Evolutionary conservation across 352 stramenopile genomes (phyloP).

Genomic region (Globisporangium paddicum): DNA sequence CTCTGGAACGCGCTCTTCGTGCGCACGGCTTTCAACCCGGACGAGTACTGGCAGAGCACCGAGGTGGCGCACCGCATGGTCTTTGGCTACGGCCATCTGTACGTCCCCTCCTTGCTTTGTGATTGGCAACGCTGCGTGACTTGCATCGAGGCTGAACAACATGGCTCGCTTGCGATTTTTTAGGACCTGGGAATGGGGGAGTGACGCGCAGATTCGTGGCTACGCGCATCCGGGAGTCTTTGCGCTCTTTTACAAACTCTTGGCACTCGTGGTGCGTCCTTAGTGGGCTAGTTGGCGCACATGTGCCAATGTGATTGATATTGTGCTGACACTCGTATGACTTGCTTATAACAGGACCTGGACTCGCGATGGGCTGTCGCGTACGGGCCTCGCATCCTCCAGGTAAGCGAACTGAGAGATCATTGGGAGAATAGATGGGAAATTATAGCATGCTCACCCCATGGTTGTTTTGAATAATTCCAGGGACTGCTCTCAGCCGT

Average conservation of each 20-base stretch:
- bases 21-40: constrained; percentile 81
- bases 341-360: constrained; percentile 37
- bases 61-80: constrained; percentile 83
- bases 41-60: constrained; percentile 89
- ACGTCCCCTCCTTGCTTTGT: constrained; percentile 11
- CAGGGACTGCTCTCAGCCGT: constrained; percentile 54
- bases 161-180: neutral
- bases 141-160: too few species aligned
- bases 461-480: neutral
- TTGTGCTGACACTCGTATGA: neutral
- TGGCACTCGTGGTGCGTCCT: constrained; percentile 49
- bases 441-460: neutral
- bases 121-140: neutral
- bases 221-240: constrained; percentile 80
- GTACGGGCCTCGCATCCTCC: constrained; percentile 68
- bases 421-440: neutral
- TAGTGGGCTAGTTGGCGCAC: neutral
- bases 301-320: neutral
- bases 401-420: constrained; percentile 23
- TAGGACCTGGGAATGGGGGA: constrained; percentile 87
- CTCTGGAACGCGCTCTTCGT: constrained; percentile 82
- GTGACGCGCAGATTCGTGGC: constrained; percentile 59
- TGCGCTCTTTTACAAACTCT: constrained; percentile 69
- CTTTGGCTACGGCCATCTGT: constrained; percentile 86
- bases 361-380: constrained; percentile 82